phyloP scores from a whole-genome alignment of 345 rosid genomes.

The Salix brachista region DNA sequence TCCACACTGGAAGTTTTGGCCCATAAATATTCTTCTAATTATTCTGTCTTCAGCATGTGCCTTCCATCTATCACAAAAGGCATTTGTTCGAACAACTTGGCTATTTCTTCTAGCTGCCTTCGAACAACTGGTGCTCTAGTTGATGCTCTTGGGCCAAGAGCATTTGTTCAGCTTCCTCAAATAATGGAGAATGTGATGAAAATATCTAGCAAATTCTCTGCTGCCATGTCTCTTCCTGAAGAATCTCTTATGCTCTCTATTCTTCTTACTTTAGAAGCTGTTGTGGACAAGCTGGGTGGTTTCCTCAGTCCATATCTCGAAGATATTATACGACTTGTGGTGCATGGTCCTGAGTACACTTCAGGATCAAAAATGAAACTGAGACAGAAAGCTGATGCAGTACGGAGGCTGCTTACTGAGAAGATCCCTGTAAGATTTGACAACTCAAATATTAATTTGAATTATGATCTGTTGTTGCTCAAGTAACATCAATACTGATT shows the following conservation, averaged over 20 bases:
- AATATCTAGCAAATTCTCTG: slow-evolving; percentile 33
- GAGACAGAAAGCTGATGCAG: slow-evolving; percentile 58
- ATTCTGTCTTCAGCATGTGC: slow-evolving; percentile 63
- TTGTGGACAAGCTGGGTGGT: slow-evolving; percentile 82
- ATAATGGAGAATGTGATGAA: slow-evolving; percentile 61
- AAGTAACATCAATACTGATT: slow-evolving; percentile 3
- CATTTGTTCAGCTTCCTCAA: slow-evolving; percentile 65
- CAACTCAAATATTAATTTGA: background rate
- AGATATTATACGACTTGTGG: slow-evolving; percentile 58
- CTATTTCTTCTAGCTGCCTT: slow-evolving; percentile 71
- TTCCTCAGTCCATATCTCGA: slow-evolving; percentile 84
- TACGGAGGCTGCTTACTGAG: slow-evolving; percentile 60
- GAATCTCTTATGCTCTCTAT: slow-evolving; percentile 56
- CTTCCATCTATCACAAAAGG: slow-evolving; percentile 59
- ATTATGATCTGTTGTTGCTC: background rate
- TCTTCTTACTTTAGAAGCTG: slow-evolving; percentile 76
- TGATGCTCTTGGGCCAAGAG: slow-evolving; percentile 82
- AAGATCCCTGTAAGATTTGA: slow-evolving; percentile 73
- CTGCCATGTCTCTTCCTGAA: slow-evolving; percentile 10
- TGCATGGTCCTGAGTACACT: slow-evolving; percentile 56
- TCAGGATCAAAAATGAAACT: slow-evolving; percentile 56
- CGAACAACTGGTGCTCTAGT: slow-evolving; percentile 67
- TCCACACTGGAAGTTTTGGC: slow-evolving; percentile 77
- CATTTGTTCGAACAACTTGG: slow-evolving; percentile 52
- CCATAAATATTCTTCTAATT: slow-evolving; percentile 53